Evolutionary conservation across 768 basidiomycete species (phyloP), one percentile per base, ranked within the genome.

Genomic region (Russula emetica): DNA sequence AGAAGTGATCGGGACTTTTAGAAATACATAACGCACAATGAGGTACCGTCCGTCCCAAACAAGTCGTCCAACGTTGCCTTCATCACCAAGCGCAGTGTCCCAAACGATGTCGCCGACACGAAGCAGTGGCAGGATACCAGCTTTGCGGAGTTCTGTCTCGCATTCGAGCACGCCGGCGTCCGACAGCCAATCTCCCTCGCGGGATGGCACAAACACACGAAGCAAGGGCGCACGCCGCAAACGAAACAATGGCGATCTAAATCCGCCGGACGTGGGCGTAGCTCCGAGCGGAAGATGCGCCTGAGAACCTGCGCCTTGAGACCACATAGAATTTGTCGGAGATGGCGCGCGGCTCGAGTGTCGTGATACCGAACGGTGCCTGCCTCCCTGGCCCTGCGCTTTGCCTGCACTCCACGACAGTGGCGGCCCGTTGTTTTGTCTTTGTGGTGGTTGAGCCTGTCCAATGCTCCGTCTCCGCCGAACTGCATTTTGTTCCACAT

Each of bases 11-110:
- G 34, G 50, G 32, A 28, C 28, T 22, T 26, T 28, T n/a, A 55
- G 60, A 63, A 66, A 69, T n/a, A 54, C 64, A 68, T 40, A 30
- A 79, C 89, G 70, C 71, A 93, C 91, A 69, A 94, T 85, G 8
- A 94, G 79, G 75, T 92, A 94, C 64, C 83, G 85, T n/a, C 92
- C 92, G 71, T 93, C 92, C 91, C 91, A 94, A 10, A 92, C 79
- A 73, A 93, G 71, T 66, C 88, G 76, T n/a, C 92, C 92, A 8
- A 86, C 80, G 72, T 94, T 93, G 1, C 86, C 89, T 71, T 94
- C 91, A 71, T 93, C 91, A 10, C 88, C 87, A 1, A 90, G 88
- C 5, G 91, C 92, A 16, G 86, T 79, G 69, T 94, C 92, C 90
- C 92, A 94, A 16, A 94, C 83, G 0, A 93, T 84, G 72, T 94